phyloP scores from a whole-genome alignment of 176 grass and related monocot genomes.

The Carex littledalei region DNA sequence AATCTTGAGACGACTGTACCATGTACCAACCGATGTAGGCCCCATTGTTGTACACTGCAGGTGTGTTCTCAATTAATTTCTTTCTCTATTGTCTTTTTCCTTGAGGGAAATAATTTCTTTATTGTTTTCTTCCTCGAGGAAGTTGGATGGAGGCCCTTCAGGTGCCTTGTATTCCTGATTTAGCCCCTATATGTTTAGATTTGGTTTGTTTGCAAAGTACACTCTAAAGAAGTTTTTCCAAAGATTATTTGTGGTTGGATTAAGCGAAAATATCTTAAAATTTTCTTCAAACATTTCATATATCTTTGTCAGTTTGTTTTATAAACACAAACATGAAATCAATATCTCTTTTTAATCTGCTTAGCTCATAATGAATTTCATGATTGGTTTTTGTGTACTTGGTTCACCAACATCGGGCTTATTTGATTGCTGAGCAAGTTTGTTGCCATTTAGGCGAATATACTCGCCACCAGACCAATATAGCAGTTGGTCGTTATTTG shows the following conservation, averaged over 20 bases:
- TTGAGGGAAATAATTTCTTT: neutral
- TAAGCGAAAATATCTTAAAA: neutral
- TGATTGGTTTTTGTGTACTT: no score
- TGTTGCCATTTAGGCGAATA: no score
- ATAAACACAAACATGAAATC: neutral
- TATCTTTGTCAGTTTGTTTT: neutral
- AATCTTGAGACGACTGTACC: slow-evolving; percentile 57
- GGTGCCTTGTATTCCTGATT: neutral
- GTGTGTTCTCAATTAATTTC: slow-evolving; percentile 28
- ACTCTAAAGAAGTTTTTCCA: neutral
- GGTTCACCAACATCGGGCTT: no score
- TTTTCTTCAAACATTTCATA: neutral
- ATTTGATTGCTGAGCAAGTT: no score
- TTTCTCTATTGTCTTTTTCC: neutral
- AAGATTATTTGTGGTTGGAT: neutral
- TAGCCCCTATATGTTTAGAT: neutral
- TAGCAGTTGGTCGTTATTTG: no score
- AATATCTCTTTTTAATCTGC: no score
- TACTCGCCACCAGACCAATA: no score
- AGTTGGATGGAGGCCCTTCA: neutral
- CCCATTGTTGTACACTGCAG: slow-evolving; percentile 97
- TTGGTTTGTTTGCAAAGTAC: neutral
- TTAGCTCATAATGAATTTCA: no score
- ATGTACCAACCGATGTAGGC: slow-evolving; percentile 27
- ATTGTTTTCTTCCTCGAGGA: neutral